Evolutionary conservation across 1,284 basidiomycete species (phyloP), one percentile per base, ranked within the genome.

Genomic region (Microbotryum silenes-acaulis): DNA sequence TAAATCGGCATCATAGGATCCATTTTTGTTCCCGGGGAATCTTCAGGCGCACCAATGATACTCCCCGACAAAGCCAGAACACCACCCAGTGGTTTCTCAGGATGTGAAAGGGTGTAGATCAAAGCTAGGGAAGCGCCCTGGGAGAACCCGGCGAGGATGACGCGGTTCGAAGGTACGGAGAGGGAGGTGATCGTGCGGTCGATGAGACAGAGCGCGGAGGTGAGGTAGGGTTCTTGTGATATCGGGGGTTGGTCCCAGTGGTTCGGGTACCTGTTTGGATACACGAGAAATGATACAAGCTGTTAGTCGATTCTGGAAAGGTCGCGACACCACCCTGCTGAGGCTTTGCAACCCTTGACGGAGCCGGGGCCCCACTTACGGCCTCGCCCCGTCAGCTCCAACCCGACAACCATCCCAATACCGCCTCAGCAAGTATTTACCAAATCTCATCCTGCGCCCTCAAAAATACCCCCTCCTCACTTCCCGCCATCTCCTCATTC

Each of bases 401-500:
- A 6, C 37, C 25, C 25, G 25, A 25, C 25, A 25, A 25, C 4
- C 25, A 4, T 23, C 23, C 23, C 23, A 23, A 25, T 25, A 25
- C 25, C 25, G 4, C 25, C 25, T 25, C 25, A 25, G 25, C 25
- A 25, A 25, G 25, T 25, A 25, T 4, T 4, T 25, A 58, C 56
- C 56, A 58, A 27, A 27, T 44, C 50, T 58, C 56, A 45, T 58
- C 56, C n/a, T 58, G 56, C 8, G 49, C 56, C 7, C 31, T 31
- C 5, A 58, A 25, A 18, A 48, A 48, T 18, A 52, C 48, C 25
- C 25, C 50, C 14, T 21, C 49, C 10, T 52, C 48, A 16, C 33
- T 16, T 23, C 20, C 49, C 20, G n/a, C 42, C 1, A 4, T 16
- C 56, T 4, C 27, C 21, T 29, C 29, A 33, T 46, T 29, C 5